Base-by-base conservation (phyloP, 192 early-diverging fungal species). In the Ambispora gerdemannii region DNA sequence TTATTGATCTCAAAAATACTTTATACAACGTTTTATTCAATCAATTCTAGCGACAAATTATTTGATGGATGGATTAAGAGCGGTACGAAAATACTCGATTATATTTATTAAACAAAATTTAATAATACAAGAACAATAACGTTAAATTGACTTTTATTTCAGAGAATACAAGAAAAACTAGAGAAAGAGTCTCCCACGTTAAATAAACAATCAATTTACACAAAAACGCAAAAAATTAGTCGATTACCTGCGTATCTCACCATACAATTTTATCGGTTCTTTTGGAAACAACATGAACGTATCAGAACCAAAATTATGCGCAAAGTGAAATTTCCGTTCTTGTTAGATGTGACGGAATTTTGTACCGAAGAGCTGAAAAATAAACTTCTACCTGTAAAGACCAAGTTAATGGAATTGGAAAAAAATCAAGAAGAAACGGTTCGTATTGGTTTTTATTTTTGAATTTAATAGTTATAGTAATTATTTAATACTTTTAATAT, bases 301-400 rank as follows among this genome's bases (percentile, higher is more conserved):
- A 82, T 92, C 8, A 88, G 89, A 53, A 91, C 94, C 13, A 99
- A 99, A 77, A 98, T 99, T 77, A 76, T 97, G 65, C 93, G 95
- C 72, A 90, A 89, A 75, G 96, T 99, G 51, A 91, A 93, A 75
- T 98, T 94, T 74, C 96, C 97, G 17, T 82, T 95, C 34, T 93
- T 95, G 24, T 80, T 96, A 34, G 96, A 99, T 70, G 88, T 87
- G 7, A 82, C 88, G n/a, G 86, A 91, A 64, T 87, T 93, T 60
- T 95, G 93, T 73, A 94, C 94, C 13, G 71, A 86, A 4, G 91
- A 93, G 72, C 84, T 99, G 22, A 86, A 89, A 50, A 77, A 81
- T 28, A 95, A 93, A 70, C 81, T 96, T 33, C 73, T 74, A 1
- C 86, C 88, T 3, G 84, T 82, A 1, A 87, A 86, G 67, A 63